Percentiles rank a stretch among this genome's conserved stretches.
Conservation (phyloP, 805 yeast species). For the Metschnikowia gelsemii region DNA sequence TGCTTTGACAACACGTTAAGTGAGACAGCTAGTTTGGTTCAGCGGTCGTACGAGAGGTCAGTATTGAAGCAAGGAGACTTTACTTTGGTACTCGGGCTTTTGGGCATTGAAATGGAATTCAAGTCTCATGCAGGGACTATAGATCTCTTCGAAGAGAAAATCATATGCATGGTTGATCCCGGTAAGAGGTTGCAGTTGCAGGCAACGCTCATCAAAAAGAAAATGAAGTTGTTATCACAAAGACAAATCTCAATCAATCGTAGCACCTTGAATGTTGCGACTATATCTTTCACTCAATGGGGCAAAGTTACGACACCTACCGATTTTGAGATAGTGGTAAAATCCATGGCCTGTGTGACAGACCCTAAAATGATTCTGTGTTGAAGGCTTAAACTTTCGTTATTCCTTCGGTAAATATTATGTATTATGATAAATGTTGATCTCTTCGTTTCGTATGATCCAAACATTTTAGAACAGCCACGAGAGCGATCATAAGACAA, state of each 20-base stretch:
- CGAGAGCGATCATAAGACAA: no score
- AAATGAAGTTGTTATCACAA: conserved; percentile 5
- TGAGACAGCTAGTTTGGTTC: conserved; percentile 15
- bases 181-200: conserved; percentile 18
- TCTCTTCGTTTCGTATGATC: no score
- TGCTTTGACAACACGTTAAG: conserved; percentile 18
- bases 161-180: conserved; percentile 15
- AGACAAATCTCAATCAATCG: conserved; percentile 2
- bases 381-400: conserved; percentile 19
- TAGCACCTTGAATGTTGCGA: neutral
- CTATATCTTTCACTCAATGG: conserved; percentile 8
- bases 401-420: no score
- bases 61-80: conserved; percentile 1
- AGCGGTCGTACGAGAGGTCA: conserved; percentile 7
- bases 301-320: neutral
- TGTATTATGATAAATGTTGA: no score
- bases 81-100: neutral
- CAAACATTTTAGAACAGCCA: no score
- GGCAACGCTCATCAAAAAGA: conserved; percentile 5
- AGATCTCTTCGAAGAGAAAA: conserved; percentile 11
- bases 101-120: conserved; percentile 4
- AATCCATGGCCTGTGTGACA: conserved; percentile 13
- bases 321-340: conserved; percentile 8
- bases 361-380: conserved; percentile 5
- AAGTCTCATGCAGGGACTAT: neutral